These are phyloP conservation scores for Mesotaenium endlicherianum DNA, from an alignment of 139 green algal genomes.

Conservation along the genomic window DNA sequence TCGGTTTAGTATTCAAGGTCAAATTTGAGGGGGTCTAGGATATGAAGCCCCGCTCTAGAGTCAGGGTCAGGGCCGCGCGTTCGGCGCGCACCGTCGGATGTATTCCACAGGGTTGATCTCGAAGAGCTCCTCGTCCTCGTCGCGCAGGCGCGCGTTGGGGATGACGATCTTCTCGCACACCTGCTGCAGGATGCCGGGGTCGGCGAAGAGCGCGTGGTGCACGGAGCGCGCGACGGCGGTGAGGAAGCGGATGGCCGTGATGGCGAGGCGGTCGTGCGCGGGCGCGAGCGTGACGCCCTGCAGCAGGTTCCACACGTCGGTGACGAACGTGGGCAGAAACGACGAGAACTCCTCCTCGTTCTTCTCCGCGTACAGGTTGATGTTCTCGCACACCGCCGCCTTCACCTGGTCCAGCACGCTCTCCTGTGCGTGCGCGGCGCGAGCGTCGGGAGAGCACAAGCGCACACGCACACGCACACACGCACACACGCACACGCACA, in stretches of 20 bases:
- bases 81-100: slow-evolving; percentile 58
- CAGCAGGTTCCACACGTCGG: slow-evolving; percentile 86
- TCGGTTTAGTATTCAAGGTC: no score
- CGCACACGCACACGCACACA: no score
- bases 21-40: no score
- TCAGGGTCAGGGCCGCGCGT: no score
- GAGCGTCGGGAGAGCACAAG: no score
- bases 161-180: slow-evolving; percentile 54
- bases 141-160: slow-evolving; percentile 58
- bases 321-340: slow-evolving; percentile 69
- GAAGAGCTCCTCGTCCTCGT: slow-evolving; percentile 87
- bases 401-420: slow-evolving; percentile 74
- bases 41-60: no score
- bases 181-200: slow-evolving; percentile 59
- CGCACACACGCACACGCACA: no score
- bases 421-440: no score
- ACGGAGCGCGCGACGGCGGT: slow-evolving; percentile 82
- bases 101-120: slow-evolving; percentile 95
- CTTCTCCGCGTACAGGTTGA: slow-evolving; percentile 86
- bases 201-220: slow-evolving; percentile 78
- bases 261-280: slow-evolving; percentile 83
- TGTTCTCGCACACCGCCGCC: slow-evolving; percentile 62
- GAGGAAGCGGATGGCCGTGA: slow-evolving; percentile 90
- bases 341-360: slow-evolving; percentile 95
- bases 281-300: slow-evolving; percentile 61